phyloP scores from a whole-genome alignment of 2,329 filamentous ascomycete species.

The Phoma herbarum region DNA sequence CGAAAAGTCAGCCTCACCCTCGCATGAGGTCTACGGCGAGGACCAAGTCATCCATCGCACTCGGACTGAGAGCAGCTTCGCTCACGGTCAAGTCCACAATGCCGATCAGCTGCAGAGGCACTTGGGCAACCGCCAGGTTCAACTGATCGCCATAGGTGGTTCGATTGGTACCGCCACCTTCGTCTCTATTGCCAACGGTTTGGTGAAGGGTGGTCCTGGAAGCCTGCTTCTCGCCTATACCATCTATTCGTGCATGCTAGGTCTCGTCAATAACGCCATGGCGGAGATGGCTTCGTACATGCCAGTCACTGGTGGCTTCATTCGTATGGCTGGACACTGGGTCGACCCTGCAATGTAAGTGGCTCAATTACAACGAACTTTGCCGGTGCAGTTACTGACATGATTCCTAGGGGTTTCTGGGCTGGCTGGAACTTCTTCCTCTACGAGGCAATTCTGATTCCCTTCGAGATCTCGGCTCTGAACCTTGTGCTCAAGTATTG shows the following conservation, averaged over 20 bases:
- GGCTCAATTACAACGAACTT: neutral
- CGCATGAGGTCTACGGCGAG: neutral
- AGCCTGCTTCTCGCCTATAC: conserved; percentile 50
- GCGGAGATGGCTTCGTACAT: conserved; percentile 70
- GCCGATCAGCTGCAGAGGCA: conserved; percentile 39
- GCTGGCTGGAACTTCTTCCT: conserved; percentile 25
- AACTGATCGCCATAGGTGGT: conserved; percentile 46
- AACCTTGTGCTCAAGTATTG: conserved; percentile 46
- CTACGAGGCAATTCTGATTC: conserved; percentile 58
- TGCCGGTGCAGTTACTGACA: neutral
- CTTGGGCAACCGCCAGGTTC: conserved; percentile 57
- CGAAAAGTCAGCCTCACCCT: neutral
- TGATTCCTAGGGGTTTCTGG: neutral
- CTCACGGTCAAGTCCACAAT: conserved; percentile 26
- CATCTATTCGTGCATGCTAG: conserved; percentile 15
- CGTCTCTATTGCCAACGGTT: conserved; percentile 55
- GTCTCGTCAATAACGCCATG: conserved; percentile 68
- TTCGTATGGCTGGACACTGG: conserved; percentile 69
- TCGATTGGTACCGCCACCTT: conserved; percentile 57
- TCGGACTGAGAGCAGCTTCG: neutral
- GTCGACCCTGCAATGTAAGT: conserved; percentile 62
- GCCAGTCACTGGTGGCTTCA: conserved; percentile 68
- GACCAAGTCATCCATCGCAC: neutral
- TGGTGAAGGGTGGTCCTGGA: neutral
- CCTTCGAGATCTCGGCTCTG: conserved; percentile 57